Percentiles rank a stretch among this genome's conserved stretches.
Conservation (phyloP, 164 flowering plant genomes). For the Liquidambar formosana region DNA sequence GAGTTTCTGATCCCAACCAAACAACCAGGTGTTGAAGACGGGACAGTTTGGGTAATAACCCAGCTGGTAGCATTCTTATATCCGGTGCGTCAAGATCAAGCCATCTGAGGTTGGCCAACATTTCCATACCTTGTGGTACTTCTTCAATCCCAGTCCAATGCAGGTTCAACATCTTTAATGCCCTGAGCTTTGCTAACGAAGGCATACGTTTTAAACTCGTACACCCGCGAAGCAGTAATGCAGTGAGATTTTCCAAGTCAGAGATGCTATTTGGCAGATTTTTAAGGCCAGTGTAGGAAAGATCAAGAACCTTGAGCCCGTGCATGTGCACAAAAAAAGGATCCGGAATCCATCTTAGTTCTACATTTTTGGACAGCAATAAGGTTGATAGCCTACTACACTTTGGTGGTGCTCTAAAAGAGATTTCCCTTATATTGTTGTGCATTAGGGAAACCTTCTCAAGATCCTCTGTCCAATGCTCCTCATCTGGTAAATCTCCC, state of each 20-base stretch:
- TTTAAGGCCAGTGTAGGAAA: too few species aligned
- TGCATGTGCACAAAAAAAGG: constrained; percentile 23
- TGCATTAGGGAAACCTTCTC: constrained; percentile 15
- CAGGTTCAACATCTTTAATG: constrained; percentile 23
- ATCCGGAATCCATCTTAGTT: constrained; percentile 8
- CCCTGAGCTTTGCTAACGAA: too few species aligned
- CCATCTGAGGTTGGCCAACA: constrained; percentile 9
- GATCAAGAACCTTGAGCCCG: too few species aligned
- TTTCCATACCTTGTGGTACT: constrained; percentile 27
- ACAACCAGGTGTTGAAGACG: neutral
- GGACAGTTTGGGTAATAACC: constrained; percentile 5
- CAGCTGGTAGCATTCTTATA: neutral
- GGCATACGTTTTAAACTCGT: too few species aligned
- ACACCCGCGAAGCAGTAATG: constrained; percentile 19
- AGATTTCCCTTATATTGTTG: neutral
- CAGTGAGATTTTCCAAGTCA: too few species aligned
- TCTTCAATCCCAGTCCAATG: neutral
- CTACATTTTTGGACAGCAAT: constrained; percentile 10
- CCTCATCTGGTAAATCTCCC: too few species aligned
- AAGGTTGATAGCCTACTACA: constrained; percentile 25
- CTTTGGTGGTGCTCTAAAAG: constrained; percentile 5
- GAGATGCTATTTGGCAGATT: too few species aligned
- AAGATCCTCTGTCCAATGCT: too few species aligned
- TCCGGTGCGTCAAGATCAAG: neutral
- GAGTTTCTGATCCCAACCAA: neutral